Evolutionary conservation across 768 basidiomycete species (phyloP), one percentile per base, ranked within the genome.

Genomic region (Zangia roseola): DNA sequence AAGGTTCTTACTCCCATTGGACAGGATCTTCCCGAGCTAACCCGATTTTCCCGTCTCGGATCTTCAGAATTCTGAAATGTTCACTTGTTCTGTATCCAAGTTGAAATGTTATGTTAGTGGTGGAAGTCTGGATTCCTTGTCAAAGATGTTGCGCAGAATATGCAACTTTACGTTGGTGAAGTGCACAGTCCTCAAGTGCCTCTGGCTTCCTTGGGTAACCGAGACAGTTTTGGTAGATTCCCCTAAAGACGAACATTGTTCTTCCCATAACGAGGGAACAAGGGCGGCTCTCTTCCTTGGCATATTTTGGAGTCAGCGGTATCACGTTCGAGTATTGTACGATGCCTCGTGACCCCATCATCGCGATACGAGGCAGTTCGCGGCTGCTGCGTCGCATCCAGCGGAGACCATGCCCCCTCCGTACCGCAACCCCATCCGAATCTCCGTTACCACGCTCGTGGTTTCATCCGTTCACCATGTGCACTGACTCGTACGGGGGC

Each of bases 201-300:
- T 42, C 26, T 43, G 40, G 21, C 47, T 56, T 53, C 53, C 56
- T 59, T 56, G 31, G 7, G 31, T 16, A 54, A 62, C 55, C 52
- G 50, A 60, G 48, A 50, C 49, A 60, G 53, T 57, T 58, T 31
- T 40, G 53, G 42, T 50, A 33, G 24, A 48, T 59, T 24, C 50
- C 39, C 43, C 55, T 50, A 50, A 54, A 50, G 37, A 45, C 36
- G 59, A 49, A 61, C 65, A 56, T 63, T 63, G 63, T 56, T 45
- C 54, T 59, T 69, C 26, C 68, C 61, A 58, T 63, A 67, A 61
- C 16, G 19, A 59, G 67, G 52, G 54, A 56, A 69, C 67, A 67
- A 67, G 33, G 40, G 5, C 23, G 43, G 20, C 36, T 34, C 37
- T 40, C 36, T 52, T 54, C 30, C 47, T 37, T 28, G 49, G 46